phyloP scores from a whole-genome alignment of 768 basidiomycete species.

The Termitomyces sp. region DNA sequence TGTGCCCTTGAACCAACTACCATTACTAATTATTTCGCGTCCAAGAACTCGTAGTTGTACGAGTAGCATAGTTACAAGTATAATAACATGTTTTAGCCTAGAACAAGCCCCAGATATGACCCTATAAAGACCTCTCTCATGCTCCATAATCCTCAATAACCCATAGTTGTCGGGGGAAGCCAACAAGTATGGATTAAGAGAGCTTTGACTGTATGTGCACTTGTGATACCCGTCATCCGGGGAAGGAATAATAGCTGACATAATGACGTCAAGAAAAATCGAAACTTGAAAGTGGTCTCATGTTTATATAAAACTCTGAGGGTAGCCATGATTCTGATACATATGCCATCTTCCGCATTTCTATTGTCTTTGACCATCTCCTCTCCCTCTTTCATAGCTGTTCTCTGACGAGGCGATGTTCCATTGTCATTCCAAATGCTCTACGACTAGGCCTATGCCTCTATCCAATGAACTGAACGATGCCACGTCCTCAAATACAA shows the following conservation, averaged over 20 bases:
- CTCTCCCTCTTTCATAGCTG: neutral
- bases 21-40: too few relatives aligned
- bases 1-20: too few relatives aligned
- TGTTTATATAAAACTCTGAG: slow-evolving; percentile 14
- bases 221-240: too few relatives aligned
- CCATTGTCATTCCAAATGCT: slow-evolving; percentile 2
- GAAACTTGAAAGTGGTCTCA: slow-evolving; percentile 34
- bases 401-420: slow-evolving; percentile 5
- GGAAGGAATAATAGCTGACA: slow-evolving; percentile 18
- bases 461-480: neutral
- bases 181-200: neutral
- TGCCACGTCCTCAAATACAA: neutral
- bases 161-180: neutral
- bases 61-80: too few relatives aligned
- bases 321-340: neutral
- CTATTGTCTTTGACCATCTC: neutral
- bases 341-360: slow-evolving; percentile 2
- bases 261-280: slow-evolving; percentile 18
- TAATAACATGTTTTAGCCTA: too few relatives aligned
- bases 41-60: too few relatives aligned
- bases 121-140: too few relatives aligned
- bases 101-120: too few relatives aligned
- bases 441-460: slow-evolving; percentile 5
- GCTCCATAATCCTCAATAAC: neutral
- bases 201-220: neutral